A percentile compares a stretch with the other conserved stretches of the same genome.
These are phyloP conservation scores for Talaromyces funiculosus DNA, from an alignment of 2,329 filamentous ascomycete species.

Conservation along the genomic window DNA sequence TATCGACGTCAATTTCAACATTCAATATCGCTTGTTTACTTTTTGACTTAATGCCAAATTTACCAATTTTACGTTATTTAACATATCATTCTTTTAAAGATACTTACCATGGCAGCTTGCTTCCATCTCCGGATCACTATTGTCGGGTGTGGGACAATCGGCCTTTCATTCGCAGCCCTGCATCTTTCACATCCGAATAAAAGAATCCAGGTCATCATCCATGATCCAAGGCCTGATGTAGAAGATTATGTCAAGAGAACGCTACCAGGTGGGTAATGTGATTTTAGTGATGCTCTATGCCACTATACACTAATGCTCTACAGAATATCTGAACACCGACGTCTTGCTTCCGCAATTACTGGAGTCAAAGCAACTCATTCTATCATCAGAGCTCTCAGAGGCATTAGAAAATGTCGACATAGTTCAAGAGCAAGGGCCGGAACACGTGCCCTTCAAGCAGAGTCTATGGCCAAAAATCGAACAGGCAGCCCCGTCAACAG, in stretches of 20 bases:
- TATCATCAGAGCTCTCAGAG: constrained; percentile 29
- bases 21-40: neutral
- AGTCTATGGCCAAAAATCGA: constrained; percentile 50
- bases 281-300: neutral
- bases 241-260: constrained; percentile 39
- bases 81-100: neutral
- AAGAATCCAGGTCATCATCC: constrained; percentile 27
- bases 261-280: constrained; percentile 28
- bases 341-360: constrained; percentile 12
- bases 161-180: constrained; percentile 50
- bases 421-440: constrained; percentile 57
- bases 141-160: constrained; percentile 45
- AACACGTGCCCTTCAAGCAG: constrained; percentile 49
- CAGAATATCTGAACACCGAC: constrained; percentile 10
- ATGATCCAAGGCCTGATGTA: constrained; percentile 48
- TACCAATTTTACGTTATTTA: neutral
- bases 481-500: constrained; percentile 35
- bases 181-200: constrained; percentile 19
- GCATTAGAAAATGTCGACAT: constrained; percentile 47
- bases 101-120: neutral
- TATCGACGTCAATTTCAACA: neutral
- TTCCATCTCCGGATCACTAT: constrained; percentile 27
- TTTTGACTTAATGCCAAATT: neutral
- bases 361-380: constrained; percentile 25
- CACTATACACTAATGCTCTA: neutral